Base-by-base conservation (phyloP, 2,329 filamentous ascomycete genomes). In the Fusarium agapanthi region DNA sequence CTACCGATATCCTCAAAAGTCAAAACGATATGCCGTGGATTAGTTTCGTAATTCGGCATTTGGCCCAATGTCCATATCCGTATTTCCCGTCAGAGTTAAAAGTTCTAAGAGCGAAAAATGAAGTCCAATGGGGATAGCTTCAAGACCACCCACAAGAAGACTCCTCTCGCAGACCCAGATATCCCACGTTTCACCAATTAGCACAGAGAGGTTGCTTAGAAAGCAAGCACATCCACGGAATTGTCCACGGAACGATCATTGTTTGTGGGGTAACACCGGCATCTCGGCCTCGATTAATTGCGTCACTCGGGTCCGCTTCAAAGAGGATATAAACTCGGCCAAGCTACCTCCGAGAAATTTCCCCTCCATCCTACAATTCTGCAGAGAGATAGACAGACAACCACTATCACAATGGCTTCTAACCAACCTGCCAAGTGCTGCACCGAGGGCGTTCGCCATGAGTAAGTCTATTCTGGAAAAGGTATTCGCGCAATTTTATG, bases 391-490 rank as follows among this genome's bases (percentile, higher is more conserved):
- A 48, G 32, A 51, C 44, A 35, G 38, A 44, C 45, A 38, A 43
- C 56, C n/a, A 37, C 51, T 41, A 53, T 43, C 50, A 57, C 47
- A 60, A 89, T 89, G 88, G 85, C 88, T 40, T 89, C 88, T 7
- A 83, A 88, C 74, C 83, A 84, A 61, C 87, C 87, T 18, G 85
- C 77, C 61, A 75, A 81, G 60, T 90, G 88, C 84, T 90, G 88
- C 81, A 82, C 82, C 37, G 75, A 85, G 60, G 88, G 87, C 66
- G 80, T 86, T 67, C 86, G 84, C 78, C 87, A 88, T 73, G 84
- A 87, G 87, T 88, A 81, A 77, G 87, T 83, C 15, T 14, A 28
- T 32, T 37, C 30, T 26, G 35, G 22, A 13, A 4, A 41, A 9
- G 26, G 1, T 34, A 45, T 22, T 6, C 5, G 20, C 32, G 24